These are phyloP conservation scores for Agaricus bisporus DNA, from an alignment of 768 basidiomycete species.

Conservation along the genomic window DNA sequence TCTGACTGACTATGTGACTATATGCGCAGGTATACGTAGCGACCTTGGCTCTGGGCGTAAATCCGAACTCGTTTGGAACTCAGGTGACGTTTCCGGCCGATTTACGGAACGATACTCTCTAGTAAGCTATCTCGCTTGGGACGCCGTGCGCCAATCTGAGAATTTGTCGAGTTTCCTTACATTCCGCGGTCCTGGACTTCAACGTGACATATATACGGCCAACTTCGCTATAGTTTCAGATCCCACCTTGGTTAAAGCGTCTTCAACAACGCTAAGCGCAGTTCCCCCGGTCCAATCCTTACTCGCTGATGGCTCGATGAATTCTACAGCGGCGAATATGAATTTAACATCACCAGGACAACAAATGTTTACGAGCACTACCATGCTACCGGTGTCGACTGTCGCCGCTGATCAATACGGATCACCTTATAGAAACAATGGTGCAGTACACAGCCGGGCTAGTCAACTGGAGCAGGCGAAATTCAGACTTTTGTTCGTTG, in stretches of 20 bases:
- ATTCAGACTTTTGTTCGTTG: constrained; percentile 43
- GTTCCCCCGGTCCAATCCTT: neutral
- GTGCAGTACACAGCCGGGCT: constrained; percentile 16
- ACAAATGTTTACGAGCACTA: constrained; percentile 6
- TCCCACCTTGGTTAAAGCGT: neutral
- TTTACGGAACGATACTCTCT: constrained; percentile 6
- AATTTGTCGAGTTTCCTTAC: neutral
- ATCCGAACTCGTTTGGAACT: neutral
- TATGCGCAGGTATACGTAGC: constrained; percentile 5
- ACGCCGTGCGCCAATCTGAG: neutral
- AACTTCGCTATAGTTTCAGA: constrained; percentile 3
- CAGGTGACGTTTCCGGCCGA: neutral
- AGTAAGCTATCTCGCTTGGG: neutral
- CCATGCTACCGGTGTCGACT: constrained; percentile 9
- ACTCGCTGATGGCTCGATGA: neutral
- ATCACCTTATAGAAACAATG: constrained; percentile 9
- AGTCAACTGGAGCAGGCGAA: constrained; percentile 29
- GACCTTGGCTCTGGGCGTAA: constrained; percentile 5
- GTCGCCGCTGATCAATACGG: constrained; percentile 10
- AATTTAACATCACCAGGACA: neutral
- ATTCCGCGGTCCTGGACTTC: neutral
- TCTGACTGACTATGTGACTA: neutral
- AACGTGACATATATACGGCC: constrained; percentile 1
- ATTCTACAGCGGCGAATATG: neutral
- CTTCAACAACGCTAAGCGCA: neutral